Base-by-base conservation (phyloP, 2,329 filamentous ascomycete genomes). In the Pestalotiopsis sp. region DNA sequence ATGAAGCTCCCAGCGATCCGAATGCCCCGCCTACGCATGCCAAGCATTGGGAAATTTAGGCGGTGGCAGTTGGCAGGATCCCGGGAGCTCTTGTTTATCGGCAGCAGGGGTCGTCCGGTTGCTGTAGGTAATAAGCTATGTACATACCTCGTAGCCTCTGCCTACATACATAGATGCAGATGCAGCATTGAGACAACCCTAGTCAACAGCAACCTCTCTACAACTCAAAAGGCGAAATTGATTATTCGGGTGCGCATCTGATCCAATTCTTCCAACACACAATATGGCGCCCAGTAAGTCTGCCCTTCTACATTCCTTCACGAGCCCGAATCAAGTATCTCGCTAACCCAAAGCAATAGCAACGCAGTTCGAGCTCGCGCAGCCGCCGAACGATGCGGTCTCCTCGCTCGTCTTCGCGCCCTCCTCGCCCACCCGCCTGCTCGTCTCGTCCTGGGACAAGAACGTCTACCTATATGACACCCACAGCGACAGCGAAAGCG, bases 361-460 rank as follows among this genome's bases (percentile, higher is more conserved):
- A 80, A 85, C 90, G 73, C 94, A 97, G 86, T 95, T 93, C 83
- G 92, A 96, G 81, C 88, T 98, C 77, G 87, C 90, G 70, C 89
- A 93, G 75, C 91, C 94, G 61, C 96, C 96, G 12, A 88, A 87
- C 74, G 96, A 99, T 82, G 93, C 92, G 75, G 92, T 98, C 75
- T 97, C 95, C 62, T 87, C 94, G 27, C 85, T 98, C 76, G 90
- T 90, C 77, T 99, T 97, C 85, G 93, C 95, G 72, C 93, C 94
- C 45, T 83, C 87, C 70, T 90, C 91, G n/a, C 87, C 91, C 3
- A 89, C 86, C 66, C 92, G 91, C 74, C 87, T 99, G 49, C 89
- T 97, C n/a, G 95, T 95, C 74, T 92, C 95, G 12, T 97, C 94
- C 68, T 99, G 96, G 96, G 95, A 98, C 82, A 93, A 91, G 81